Evolutionary conservation across 1,284 basidiomycete species (phyloP), one percentile per base, ranked within the genome.

Genomic region (Ceratobasidium sp.): DNA sequence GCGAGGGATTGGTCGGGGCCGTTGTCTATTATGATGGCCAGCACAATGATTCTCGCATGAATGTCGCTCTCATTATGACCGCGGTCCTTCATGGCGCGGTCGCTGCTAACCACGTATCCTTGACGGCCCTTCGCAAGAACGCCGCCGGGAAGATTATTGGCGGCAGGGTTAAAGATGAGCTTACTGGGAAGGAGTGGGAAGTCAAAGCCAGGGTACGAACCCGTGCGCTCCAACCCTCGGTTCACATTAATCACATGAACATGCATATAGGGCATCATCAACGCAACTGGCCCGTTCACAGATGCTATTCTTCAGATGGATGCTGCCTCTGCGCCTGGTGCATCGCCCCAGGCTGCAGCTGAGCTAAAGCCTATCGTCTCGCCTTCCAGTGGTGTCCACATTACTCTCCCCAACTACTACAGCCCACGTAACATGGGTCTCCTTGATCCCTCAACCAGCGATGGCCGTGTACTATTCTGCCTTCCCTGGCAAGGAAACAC

Each of bases 41-140:
- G 81, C 96, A 99, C 81, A 99, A 98, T 75, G 96, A 99, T 76
- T 90, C 96, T 4, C 86, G 96, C 41, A 99, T 99, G 96, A 98
- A 98, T 80, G 87, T 98, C 66, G 93, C 95, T 1, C 84, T 95
- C 59, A 83, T 95, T 74, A 87, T 98, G 86, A 98, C 91, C 4
- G 96, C 96, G 7, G 93, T 98, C 49, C 92, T 94, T 75, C 88
- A 93, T 71, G 96, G 96, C 46, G 95, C 95, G 1, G 85, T 87
- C 5, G 89, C 91, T 11, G 88, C 90, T 56, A 99, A 99, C 81
- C 93, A 98, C 80, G 88, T 87, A 75, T 91, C 95, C 75, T 94
- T 98, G 53, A 88, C 87, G 11, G 79, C 82, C 16, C 85, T 89
- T 80, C 95, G 96, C 80, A 77, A 78, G 71, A 80, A 86, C 73